phyloP scores from a whole-genome alignment of 2,329 filamentous ascomycete species.

The Ophiostoma sp. region DNA sequence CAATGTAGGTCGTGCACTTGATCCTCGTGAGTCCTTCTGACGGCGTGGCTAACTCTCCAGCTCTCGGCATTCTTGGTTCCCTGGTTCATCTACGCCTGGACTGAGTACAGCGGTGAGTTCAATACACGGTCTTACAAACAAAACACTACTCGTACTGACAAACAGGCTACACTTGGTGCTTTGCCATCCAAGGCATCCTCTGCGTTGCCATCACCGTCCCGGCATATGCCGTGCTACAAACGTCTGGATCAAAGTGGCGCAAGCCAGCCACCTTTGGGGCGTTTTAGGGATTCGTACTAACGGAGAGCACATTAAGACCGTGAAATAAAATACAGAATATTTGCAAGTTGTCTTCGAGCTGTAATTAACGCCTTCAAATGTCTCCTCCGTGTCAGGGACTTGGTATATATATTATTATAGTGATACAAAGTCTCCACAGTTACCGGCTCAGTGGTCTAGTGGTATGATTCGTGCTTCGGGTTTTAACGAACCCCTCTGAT shows the following conservation, averaged over 20 bases:
- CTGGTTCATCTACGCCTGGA: conserved; percentile 6
- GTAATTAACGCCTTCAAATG: no score
- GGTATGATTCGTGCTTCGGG: conserved; percentile 19
- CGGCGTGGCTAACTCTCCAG: neutral
- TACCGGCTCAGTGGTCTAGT: conserved; percentile 17
- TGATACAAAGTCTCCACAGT: neutral
- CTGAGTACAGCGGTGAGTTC: neutral
- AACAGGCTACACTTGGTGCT: conserved; percentile 47
- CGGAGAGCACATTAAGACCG: no score
- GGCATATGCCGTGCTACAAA: neutral
- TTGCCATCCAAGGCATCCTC: conserved; percentile 45
- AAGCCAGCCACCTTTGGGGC: neutral
- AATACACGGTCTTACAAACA: neutral
- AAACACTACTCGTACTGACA: conserved; percentile 30
- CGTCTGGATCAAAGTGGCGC: neutral
- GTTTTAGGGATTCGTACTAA: neutral
- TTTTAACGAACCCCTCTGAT: conserved; percentile 15
- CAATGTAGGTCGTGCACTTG: neutral
- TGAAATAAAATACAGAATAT: no score
- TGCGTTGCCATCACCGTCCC: conserved; percentile 24
- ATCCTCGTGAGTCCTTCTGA: neutral
- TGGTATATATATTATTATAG: no score
- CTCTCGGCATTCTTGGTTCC: neutral
- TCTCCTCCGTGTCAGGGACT: no score
- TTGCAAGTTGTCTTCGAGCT: no score